Conservation (phyloP, 192 early-diverging fungal species). For the Backusella australiensis region DNA sequence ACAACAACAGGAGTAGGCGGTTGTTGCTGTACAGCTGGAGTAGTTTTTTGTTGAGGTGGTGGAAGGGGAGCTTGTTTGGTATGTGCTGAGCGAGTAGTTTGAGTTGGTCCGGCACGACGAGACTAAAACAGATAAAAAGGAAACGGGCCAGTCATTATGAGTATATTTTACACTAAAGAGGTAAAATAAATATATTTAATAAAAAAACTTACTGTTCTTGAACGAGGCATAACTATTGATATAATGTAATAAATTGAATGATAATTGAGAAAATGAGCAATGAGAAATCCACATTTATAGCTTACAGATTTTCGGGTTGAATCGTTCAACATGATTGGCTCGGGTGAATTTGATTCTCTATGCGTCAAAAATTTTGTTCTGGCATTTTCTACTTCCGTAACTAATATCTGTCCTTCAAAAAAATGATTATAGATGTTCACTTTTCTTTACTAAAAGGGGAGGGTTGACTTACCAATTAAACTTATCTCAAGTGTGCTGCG, state of each 20-base stretch:
- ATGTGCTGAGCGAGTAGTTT: conserved; percentile 47
- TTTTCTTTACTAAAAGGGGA: too few relatives aligned
- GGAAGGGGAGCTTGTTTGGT: conserved; percentile 53
- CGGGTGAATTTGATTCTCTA: neutral
- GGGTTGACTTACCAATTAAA: too few relatives aligned
- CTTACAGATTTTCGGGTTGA: neutral
- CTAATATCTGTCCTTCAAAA: too few relatives aligned
- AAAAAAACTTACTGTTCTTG: conserved; percentile 18
- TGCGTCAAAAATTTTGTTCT: neutral
- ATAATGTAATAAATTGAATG: neutral
- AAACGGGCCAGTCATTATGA: too few relatives aligned
- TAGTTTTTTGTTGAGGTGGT: conserved; percentile 32
- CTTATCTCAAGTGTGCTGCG: too few relatives aligned
- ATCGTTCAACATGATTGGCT: neutral
- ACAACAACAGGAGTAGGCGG: conserved; percentile 47
- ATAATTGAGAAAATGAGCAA: neutral
- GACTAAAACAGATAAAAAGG: conserved; percentile 11
- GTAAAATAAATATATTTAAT: neutral
- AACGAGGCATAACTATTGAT: conserved; percentile 17
- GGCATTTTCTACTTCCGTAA: neutral
- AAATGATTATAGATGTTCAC: neutral
- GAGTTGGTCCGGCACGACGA: conserved; percentile 40
- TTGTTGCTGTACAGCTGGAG: neutral
- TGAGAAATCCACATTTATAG: neutral
- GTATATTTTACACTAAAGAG: too few relatives aligned